Percentiles rank a stretch among this genome's conserved stretches.
phyloP scores from a whole-genome alignment of 2,329 filamentous ascomycete genomes.

The Cryphonectria radicalis region DNA sequence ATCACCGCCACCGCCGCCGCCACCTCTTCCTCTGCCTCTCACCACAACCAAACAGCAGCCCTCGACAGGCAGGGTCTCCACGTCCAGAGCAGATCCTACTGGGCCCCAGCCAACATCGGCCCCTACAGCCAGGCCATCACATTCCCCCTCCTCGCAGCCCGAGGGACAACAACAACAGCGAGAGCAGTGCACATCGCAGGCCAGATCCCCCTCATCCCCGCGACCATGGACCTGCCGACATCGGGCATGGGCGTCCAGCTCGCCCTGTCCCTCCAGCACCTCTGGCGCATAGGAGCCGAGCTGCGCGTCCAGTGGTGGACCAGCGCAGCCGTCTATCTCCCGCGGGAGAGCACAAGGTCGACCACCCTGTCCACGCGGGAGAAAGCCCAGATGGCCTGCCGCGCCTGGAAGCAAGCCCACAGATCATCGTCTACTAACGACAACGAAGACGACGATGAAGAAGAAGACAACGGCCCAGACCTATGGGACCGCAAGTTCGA shows the following conservation, averaged over 20 bases:
- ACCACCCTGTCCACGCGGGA: slow-evolving; percentile 26
- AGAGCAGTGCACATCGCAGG: slow-evolving; percentile 73
- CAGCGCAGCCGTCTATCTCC: slow-evolving; percentile 75
- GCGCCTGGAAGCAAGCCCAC: slow-evolving; percentile 55
- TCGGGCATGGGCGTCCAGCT: slow-evolving; percentile 61
- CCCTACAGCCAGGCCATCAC: slow-evolving; percentile 91
- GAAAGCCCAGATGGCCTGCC: slow-evolving; percentile 48
- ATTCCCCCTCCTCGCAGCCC: slow-evolving; percentile 40
- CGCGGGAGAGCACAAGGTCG: slow-evolving; percentile 35
- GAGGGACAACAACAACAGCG: slow-evolving; percentile 53
- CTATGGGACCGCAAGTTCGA: slow-evolving; percentile 71
- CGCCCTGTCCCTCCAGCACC: slow-evolving; percentile 80
- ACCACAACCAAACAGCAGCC: neutral
- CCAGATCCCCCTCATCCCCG: slow-evolving; percentile 86
- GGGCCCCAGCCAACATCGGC: slow-evolving; percentile 97
- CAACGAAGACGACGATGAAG: slow-evolving; percentile 47
- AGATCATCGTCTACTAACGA: slow-evolving; percentile 32
- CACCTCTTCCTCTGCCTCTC: neutral
- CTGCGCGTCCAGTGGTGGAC: slow-evolving; percentile 76
- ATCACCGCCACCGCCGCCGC: slow-evolving; percentile 33
- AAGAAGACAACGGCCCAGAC: slow-evolving; percentile 64
- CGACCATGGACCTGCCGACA: slow-evolving; percentile 69
- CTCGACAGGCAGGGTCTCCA: slow-evolving; percentile 69
- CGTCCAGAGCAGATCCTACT: slow-evolving; percentile 92
- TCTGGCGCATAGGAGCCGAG: slow-evolving; percentile 79